phyloP scores from a whole-genome alignment of 495 filamentous ascomycete species.

The Penicillium cosmopolitanum region DNA sequence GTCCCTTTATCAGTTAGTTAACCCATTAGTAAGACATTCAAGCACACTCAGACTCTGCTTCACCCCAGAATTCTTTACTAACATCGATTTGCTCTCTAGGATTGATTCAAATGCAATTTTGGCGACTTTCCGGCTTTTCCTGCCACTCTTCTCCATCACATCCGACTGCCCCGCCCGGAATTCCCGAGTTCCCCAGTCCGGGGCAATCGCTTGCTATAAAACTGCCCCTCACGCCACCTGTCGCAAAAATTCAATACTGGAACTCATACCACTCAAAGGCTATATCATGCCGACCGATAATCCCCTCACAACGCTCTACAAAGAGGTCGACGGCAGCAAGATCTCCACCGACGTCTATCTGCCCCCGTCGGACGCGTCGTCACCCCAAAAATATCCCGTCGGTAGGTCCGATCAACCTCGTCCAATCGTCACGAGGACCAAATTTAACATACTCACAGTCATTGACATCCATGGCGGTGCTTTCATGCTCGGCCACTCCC shows the following conservation, averaged over 20 bases:
- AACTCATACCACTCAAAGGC: no score
- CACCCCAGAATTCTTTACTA: no score
- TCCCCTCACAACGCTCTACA: constrained; percentile 34
- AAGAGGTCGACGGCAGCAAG: constrained; percentile 30
- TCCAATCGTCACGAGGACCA: background rate
- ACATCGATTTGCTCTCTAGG: no score
- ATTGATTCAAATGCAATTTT: no score
- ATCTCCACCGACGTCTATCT: constrained; percentile 42
- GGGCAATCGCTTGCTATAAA: constrained; percentile 4
- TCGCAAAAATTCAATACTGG: no score
- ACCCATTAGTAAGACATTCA: no score
- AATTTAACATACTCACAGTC: constrained; percentile 19
- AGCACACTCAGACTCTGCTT: no score
- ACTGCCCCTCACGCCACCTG: background rate
- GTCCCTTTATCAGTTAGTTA: no score
- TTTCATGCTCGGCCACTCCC: constrained; percentile 43
- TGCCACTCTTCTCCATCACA: constrained; percentile 1
- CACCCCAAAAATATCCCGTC: constrained; percentile 28
- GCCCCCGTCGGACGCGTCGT: constrained; percentile 16
- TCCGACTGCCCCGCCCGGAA: constrained; percentile 15
- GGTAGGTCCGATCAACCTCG: constrained; percentile 19
- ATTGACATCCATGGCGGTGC: constrained; percentile 45
- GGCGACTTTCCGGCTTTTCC: constrained; percentile 4
- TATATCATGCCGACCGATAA: constrained; percentile 21
- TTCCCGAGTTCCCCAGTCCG: constrained; percentile 13